phyloP scores from a whole-genome alignment of 2,329 filamentous ascomycete genomes.

The Colletotrichum nymphaeae region DNA sequence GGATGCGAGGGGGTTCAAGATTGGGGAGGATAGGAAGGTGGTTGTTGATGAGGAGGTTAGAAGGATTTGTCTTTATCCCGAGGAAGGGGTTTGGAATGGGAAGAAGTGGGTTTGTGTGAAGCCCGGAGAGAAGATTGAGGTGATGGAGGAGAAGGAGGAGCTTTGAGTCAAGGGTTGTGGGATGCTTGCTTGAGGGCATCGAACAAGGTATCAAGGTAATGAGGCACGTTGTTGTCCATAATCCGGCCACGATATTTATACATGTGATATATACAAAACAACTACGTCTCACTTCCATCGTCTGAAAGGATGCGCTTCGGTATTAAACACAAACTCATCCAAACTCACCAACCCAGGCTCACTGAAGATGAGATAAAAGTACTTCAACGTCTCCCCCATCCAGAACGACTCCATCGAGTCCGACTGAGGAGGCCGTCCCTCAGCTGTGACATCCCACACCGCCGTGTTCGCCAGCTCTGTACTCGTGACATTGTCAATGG shows the following conservation, averaged over 20 bases:
- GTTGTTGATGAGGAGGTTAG: background rate
- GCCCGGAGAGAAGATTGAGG: background rate
- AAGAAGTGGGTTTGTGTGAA: background rate
- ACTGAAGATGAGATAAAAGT: slow-evolving; percentile 63
- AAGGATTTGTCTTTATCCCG: background rate
- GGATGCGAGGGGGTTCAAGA: background rate
- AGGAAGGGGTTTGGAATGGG: slow-evolving; percentile 9
- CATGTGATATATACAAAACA: background rate
- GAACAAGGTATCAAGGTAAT: fast-evolving
- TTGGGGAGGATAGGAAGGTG: background rate
- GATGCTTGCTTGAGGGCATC: background rate
- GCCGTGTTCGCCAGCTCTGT: slow-evolving; percentile 65
- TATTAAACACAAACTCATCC: slow-evolving; percentile 66
- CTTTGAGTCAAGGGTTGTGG: background rate
- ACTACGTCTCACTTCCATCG: background rate
- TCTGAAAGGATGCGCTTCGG: slow-evolving; percentile 47
- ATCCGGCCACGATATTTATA: background rate
- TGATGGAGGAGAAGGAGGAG: background rate
- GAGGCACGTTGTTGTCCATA: fast-evolving
- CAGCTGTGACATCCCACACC: slow-evolving; percentile 59
- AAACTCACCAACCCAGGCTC: slow-evolving; percentile 65
- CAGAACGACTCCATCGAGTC: slow-evolving; percentile 70
- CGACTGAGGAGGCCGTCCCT: slow-evolving; percentile 46
- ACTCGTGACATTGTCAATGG: slow-evolving; percentile 61
- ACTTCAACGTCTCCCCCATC: slow-evolving; percentile 46